These are phyloP conservation scores for Pyrenula aspistea DNA, from an alignment of 495 filamentous ascomycete species.

Conservation along the genomic window DNA sequence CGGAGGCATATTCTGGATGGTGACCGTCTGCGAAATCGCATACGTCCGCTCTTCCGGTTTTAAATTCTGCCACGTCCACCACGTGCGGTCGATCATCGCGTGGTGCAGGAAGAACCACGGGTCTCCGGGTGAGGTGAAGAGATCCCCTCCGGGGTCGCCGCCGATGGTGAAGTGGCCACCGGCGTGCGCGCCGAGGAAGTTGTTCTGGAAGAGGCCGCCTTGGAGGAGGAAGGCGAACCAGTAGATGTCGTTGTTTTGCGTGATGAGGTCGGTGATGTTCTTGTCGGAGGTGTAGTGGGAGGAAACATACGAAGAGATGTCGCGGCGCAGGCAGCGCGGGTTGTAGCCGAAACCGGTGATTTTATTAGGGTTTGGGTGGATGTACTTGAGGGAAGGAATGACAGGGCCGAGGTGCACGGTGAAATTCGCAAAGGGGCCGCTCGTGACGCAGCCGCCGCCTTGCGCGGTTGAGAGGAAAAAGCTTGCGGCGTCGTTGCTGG, in stretches of 20 bases:
- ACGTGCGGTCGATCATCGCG: slow-evolving; percentile 55
- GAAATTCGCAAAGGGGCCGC: slow-evolving; percentile 44
- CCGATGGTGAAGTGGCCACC: slow-evolving; percentile 54
- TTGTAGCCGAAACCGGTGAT: slow-evolving; percentile 29
- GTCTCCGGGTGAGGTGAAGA: slow-evolving; percentile 49
- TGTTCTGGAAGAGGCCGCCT: slow-evolving; percentile 36
- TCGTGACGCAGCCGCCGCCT: slow-evolving; percentile 53
- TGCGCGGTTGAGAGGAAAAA: slow-evolving; percentile 12
- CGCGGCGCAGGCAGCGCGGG: slow-evolving; percentile 54
- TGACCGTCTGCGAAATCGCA: slow-evolving; percentile 24
- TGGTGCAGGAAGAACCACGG: slow-evolving; percentile 62
- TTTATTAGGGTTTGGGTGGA: slow-evolving; percentile 7
- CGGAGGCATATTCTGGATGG: slow-evolving; percentile 40
- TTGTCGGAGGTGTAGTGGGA: slow-evolving; percentile 37
- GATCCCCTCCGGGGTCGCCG: slow-evolving; percentile 47
- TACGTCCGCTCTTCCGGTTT: slow-evolving; percentile 32
- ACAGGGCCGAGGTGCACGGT: slow-evolving; percentile 42
- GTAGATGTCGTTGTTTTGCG: slow-evolving; percentile 27
- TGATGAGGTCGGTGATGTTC: slow-evolving; percentile 33
- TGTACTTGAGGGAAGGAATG: slow-evolving; percentile 17
- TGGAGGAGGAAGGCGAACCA: slow-evolving; percentile 40
- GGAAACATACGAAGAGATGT: slow-evolving; percentile 39
- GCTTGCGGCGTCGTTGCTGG: slow-evolving; percentile 5
- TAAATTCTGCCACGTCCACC: slow-evolving; percentile 59
- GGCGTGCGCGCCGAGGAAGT: slow-evolving; percentile 44